A percentile compares a stretch with the other conserved stretches of the same genome.
Conservation (phyloP, 495 filamentous ascomycete genomes). For the Daldinia grandis region DNA sequence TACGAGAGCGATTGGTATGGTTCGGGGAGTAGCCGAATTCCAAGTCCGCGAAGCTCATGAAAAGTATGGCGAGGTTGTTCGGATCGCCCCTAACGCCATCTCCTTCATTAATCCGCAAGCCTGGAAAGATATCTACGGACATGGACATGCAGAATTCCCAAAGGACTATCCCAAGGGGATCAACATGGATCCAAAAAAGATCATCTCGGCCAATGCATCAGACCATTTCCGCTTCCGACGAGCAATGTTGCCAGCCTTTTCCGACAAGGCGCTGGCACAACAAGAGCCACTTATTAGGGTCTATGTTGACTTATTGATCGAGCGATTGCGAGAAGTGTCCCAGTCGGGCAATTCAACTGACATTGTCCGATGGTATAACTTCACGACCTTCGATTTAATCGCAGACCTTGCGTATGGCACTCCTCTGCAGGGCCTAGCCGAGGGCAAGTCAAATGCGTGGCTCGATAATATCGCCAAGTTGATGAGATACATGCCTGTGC, state of each 20-base stretch:
- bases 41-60: conserved; percentile 47
- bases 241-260: conserved; percentile 61
- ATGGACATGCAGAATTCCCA: conserved; percentile 44
- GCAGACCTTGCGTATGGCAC: conserved; percentile 68
- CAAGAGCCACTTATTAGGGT: conserved; percentile 57
- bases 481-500: conserved; percentile 35
- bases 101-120: conserved; percentile 55
- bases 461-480: conserved; percentile 47
- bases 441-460: conserved; percentile 50
- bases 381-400: conserved; percentile 69
- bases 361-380: conserved; percentile 66
- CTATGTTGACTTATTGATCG: conserved; percentile 59
- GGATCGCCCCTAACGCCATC: conserved; percentile 51
- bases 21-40: conserved; percentile 31
- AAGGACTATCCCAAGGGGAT: conserved; percentile 40
- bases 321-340: conserved; percentile 50
- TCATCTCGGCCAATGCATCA: conserved; percentile 45
- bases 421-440: conserved; percentile 61
- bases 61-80: conserved; percentile 59
- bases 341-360: conserved; percentile 47
- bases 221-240: conserved; percentile 55
- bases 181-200: conserved; percentile 39
- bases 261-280: conserved; percentile 56
- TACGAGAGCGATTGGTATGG: conserved; percentile 23
- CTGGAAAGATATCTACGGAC: conserved; percentile 63